Evolutionary conservation across 2,329 filamentous ascomycete species (phyloP), one percentile per base, ranked within the genome.

Genomic region (Sporothrix globosa): DNA sequence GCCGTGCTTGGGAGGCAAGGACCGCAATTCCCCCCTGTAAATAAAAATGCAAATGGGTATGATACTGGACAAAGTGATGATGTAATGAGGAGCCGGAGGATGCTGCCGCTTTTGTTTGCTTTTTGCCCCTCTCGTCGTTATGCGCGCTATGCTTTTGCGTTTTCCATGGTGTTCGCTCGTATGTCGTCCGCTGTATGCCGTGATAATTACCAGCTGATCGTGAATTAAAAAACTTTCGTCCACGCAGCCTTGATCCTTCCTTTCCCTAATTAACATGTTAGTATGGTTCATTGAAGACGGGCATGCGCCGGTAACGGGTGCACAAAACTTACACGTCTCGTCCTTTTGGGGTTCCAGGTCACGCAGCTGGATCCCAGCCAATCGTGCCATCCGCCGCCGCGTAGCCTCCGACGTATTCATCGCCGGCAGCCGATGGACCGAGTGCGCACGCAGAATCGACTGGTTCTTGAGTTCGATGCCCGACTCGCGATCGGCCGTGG

Each of bases 301-400:
- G n/a, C 19, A 6, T 50, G 6, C 19, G 21, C 4, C 4, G 19
- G 34, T 34, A 9, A n/a, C 48, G 9, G 48, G 48, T 3, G 19
- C 48, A 48, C 14, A 50, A 19, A 24, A 44, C 65, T 41, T 44
- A 69, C 67, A 69, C n/a, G 67, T 50, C 53, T 58, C 53, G 19
- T 60, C 65, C n/a, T 74, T 76, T 63, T 44, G 10, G 75, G 76
- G 63, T 21, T 73, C 27, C 73, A 67, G 70, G 63, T n/a, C 71
- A 34, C 11, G 60, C 56, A 72, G 67, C 19, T 72, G 74, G 21
- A 75, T 72, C 0, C 74, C 76, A 4, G 77, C 77, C 39, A 79
- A 68, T 46, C 77, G 74, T 4, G 75, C 75, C 78, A 79, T 79
- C 5, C 77, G 76, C 30, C 72, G 58, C 14, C 75, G 75, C 13